Evolutionary conservation across 2,329 filamentous ascomycete species (phyloP).

Genomic region (Aspergillus flavus): DNA sequence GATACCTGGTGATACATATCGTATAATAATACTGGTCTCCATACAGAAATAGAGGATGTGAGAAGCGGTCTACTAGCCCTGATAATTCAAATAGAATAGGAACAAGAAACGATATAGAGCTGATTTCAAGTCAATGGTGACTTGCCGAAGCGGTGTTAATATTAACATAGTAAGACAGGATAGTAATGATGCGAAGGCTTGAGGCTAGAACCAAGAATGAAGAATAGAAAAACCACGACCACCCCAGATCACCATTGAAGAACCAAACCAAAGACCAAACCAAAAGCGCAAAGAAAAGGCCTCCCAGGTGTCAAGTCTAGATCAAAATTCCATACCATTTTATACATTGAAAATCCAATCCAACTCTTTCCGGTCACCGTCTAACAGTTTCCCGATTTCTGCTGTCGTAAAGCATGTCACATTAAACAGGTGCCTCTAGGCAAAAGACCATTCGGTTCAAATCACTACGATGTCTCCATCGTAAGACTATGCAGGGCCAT

Average conservation of each 20-base stretch:
- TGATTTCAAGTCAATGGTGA: not conserved
- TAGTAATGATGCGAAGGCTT: not conserved
- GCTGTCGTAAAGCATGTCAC: slow-evolving; percentile 16
- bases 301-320: slow-evolving; percentile 5
- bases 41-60: not conserved
- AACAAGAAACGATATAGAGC: not conserved
- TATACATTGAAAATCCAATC: slow-evolving; percentile 3
- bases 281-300: slow-evolving; percentile 5
- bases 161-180: slow-evolving; percentile 1
- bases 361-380: not conserved
- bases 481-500: slow-evolving; percentile 1
- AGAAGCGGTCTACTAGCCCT: not conserved
- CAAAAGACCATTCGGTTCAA: not conserved
- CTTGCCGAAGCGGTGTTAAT: not conserved
- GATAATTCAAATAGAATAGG: not conserved
- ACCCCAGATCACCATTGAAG: not conserved
- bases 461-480: slow-evolving; percentile 1
- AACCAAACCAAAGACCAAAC: slow-evolving; percentile 2
- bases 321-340: not conserved
- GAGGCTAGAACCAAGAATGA: not conserved
- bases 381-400: slow-evolving; percentile 4
- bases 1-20: not conserved
- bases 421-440: not conserved
- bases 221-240: not conserved
- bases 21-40: not conserved